Evolutionary conservation across 768 basidiomycete genomes (phyloP), one percentile per base, ranked within the genome.

Genomic region (Amanita subjunquillea): DNA sequence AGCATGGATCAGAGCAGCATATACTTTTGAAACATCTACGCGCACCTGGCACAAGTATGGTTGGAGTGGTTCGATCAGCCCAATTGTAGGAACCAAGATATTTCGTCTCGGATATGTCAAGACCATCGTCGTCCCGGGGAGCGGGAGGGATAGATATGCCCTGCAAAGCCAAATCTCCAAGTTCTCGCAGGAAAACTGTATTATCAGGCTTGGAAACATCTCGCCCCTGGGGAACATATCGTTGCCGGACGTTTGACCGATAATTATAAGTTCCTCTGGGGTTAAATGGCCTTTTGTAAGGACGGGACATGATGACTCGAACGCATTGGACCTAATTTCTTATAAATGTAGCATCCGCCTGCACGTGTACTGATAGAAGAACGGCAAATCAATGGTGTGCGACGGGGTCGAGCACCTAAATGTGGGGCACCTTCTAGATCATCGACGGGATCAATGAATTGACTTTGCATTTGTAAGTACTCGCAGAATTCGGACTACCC

Each of bases 81-180:
- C 75, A 77, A 13, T 70, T 73, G 58, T 77, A 77, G 0, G 75
- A 77, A 3, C 69, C 68, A 23, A 74, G 51, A 6, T 63, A 65
- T 13, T 30, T 34, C 23, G 27, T 43, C 15, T 43, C 32, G 15
- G 54, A 9, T 10, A 48, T 47, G 30, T 58, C 61, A 44, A 72
- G 48, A 63, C 77, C 59, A 7, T 25, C 17, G 17, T 36, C 44
- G 27, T 32, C 13, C 36, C 49, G 53, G 20, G 32, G 32, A 22
- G 47, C 22, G 6, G 13, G 32, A 10, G 47, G 47, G 22, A 48
- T 23, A 6, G 30, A 22, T 17, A 48, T 37, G 13, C 10, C 20
- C 20, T 48, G 34, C 13, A 48, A 23, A 6, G 47, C 34, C 9
- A 25, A 22, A 10, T n/a, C 8, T 36, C 37, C 22, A 20, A 48